Evolutionary conservation across 768 basidiomycete genomes (phyloP), one percentile per base, ranked within the genome.

Genomic region (Mycena epipterygia): DNA sequence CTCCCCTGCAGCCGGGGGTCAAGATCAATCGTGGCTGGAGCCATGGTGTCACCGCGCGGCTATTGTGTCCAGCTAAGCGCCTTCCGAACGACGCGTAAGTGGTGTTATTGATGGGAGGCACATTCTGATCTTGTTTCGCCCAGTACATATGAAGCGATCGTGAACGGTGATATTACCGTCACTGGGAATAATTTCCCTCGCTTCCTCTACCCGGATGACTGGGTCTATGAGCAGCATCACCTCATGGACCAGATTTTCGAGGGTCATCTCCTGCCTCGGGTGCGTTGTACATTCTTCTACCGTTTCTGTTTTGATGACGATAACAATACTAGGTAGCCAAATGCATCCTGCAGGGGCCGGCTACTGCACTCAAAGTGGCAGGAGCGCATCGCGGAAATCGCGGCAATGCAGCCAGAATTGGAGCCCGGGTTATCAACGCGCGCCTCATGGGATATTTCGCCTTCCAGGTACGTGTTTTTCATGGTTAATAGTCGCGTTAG

Each of bases 261-360:
- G 19, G 51, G 51, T 29, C 14, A 52, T 30, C 29, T 52, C 6
- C 29, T 52, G 51, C 7, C 19, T 5, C 27, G 19, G 29, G 51
- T 52, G 30, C 51, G 51, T 32, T 2, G 8, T 23, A 48, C 46
- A 48, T 48, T n/a, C 8, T 41, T 16, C 39, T 3, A 16, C 16
- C 4, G 25, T 19, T 2, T 14, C 27, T 3, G 12, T 37, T 25
- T n/a, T 27, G 63, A 62, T 13, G 44, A 46, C 19, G 5, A 23
- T 19, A n/a, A 23, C 53, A 65, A 35, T 23, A 29, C 39, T 23
- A 74, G 67, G 73, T 62, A 7, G 67, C 68, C 25, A 71, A 72
- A 59, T 72, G 72, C 32, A 70, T 73, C 23, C 71, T 71, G 23
- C 71, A 70, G 35, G 74, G 75, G 12, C 75, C 73, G 13, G 53